These are phyloP conservation scores for Exserohilum turcica DNA, from an alignment of 2,329 filamentous ascomycete genomes.

Conservation along the genomic window DNA sequence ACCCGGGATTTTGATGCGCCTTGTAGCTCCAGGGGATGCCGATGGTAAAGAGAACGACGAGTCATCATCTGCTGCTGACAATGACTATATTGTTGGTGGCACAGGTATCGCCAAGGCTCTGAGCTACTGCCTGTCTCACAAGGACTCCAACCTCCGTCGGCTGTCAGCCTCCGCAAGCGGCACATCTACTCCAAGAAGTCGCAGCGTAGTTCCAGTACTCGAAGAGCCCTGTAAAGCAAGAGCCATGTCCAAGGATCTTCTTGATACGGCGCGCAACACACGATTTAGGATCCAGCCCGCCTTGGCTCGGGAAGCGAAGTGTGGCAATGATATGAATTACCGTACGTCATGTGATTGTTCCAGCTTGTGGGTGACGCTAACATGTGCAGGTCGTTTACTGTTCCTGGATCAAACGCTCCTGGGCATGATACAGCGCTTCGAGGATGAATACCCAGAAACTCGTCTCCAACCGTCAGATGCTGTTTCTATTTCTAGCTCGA, in stretches of 20 bases:
- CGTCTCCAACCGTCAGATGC: constrained; percentile 55
- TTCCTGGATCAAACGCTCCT: constrained; percentile 89
- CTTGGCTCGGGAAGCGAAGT: constrained; percentile 72
- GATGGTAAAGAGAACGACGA: constrained; percentile 60
- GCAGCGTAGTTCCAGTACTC: constrained; percentile 10
- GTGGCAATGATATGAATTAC: constrained; percentile 75
- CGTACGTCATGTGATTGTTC: constrained; percentile 59
- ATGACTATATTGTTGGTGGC: constrained; percentile 94
- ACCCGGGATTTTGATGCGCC: constrained; percentile 83
- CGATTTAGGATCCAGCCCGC: constrained; percentile 81
- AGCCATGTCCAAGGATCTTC: constrained; percentile 89
- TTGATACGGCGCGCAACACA: constrained; percentile 88
- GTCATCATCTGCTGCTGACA: constrained; percentile 75
- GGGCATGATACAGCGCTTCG: constrained; percentile 92
- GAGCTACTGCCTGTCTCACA: constrained; percentile 85
- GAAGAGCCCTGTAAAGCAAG: constrained; percentile 50
- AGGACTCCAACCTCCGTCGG: constrained; percentile 62
- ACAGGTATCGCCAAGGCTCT: constrained; percentile 95
- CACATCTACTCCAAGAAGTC: constrained; percentile 58
- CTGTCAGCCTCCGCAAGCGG: constrained; percentile 54
- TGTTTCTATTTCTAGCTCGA: constrained; percentile 38
- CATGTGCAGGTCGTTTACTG: constrained; percentile 67
- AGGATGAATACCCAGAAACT: constrained; percentile 94
- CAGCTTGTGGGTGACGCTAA: constrained; percentile 21
- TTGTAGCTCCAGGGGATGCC: constrained; percentile 74